Base-by-base conservation (phyloP, 2,329 filamentous ascomycete genomes). In the Fonsecaea erecta region DNA sequence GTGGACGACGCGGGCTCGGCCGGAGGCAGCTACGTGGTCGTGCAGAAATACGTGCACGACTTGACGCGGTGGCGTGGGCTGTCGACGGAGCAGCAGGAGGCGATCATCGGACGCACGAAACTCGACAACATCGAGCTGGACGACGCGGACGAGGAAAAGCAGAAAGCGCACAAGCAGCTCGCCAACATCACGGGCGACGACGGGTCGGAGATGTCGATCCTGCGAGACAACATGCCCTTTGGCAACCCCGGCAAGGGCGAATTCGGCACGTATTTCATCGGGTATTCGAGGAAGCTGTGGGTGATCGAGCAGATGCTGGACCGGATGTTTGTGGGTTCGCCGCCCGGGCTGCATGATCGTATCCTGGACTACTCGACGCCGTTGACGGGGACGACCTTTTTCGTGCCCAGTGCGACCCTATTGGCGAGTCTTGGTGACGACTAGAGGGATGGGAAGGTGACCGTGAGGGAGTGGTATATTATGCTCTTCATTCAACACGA, bases 181-280 rank as follows among this genome's bases (percentile, higher is more conserved):
- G 78, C 79, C 1, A 86, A 84, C 0, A 81, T 87, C 40, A 79
- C 82, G 52, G 82, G 84, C 21, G 80, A 82, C 2, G 64, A 78
- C 7, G 84, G 83, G 0, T 74, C 77, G 7, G 85, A 87, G 72
- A 75, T 83, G 66, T 80, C 79, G 37, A 85, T 87, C 46, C 74
- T 87, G 2, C 78, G 85, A 0, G 85, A 87, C 63, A 87, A 87
- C 66, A 87, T 87, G 85, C 85, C 85, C 0, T 87, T 87, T 73
- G 85, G 85, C 0, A 82, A 81, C 0, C 84, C 84, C 0, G 82
- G 79, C 0, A 72, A 77, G 0, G 79, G 78, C 0, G 79, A 86
- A 71, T 86, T 82, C 64, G 85, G 85, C 1, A 87, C 85, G 0
- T 87, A 86, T 72, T 86, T 86, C 60, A 85, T 86, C 57, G 84